Evolutionary conservation across 2,329 filamentous ascomycete genomes (phyloP).

Genomic region (Zasmidium citrigriseum): DNA sequence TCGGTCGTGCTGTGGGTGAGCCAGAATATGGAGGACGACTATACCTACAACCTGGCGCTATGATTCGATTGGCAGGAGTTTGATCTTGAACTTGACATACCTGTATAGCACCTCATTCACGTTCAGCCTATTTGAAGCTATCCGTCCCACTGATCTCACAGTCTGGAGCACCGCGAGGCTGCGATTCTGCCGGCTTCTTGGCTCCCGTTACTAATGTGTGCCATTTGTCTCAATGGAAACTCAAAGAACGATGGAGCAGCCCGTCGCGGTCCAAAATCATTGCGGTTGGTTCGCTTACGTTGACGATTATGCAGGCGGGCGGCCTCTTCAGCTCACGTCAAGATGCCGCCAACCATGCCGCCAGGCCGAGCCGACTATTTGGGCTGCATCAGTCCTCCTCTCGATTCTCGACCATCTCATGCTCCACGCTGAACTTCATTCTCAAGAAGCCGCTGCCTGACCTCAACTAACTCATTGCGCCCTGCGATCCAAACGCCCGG

Average conservation of each 20-base stretch:
- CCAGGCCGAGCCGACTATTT: neutral
- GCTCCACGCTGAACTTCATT: too few relatives aligned
- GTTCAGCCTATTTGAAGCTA: neutral
- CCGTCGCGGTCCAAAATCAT: neutral
- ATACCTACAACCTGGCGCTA: constrained; percentile 68
- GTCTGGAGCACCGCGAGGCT: neutral
- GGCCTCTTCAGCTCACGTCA: neutral
- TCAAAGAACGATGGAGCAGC: neutral
- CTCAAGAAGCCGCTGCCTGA: too few relatives aligned
- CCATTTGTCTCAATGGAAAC: neutral
- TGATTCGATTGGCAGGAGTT: constrained; percentile 34
- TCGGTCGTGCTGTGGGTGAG: constrained; percentile 68
- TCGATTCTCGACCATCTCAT: too few relatives aligned
- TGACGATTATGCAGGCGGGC: neutral
- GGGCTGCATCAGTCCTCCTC: neutral
- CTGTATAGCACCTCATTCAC: neutral
- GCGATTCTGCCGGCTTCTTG: too few relatives aligned
- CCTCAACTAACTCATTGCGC: too few relatives aligned
- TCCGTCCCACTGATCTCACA: too few relatives aligned
- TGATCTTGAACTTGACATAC: neutral
- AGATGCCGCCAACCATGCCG: neutral
- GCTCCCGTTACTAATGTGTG: too few relatives aligned
- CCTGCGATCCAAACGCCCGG: too few relatives aligned
- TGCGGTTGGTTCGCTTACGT: neutral
- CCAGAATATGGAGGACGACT: constrained; percentile 73